A percentile compares a stretch with the other conserved stretches of the same genome.
Conservation (phyloP, 2,329 filamentous ascomycete genomes). For the Aspergillus niger region DNA sequence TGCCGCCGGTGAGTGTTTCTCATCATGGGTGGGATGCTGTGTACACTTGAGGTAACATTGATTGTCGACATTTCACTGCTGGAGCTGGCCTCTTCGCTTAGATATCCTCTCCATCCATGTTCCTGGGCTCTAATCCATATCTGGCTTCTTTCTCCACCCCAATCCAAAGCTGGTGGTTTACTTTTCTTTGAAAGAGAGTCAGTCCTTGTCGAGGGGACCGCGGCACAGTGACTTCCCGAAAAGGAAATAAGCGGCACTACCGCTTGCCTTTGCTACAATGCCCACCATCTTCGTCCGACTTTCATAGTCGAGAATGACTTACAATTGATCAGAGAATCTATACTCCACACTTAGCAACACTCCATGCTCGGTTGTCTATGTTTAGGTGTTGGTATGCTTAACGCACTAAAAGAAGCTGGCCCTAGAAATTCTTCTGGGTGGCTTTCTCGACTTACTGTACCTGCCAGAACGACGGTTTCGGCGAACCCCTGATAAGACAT, state of each 20-base stretch:
- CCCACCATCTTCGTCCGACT: neutral
- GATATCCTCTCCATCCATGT: neutral
- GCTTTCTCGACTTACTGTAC: neutral
- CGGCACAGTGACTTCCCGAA: neutral
- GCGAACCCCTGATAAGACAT: neutral
- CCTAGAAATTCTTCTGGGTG: constrained; percentile 1
- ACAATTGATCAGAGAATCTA: neutral
- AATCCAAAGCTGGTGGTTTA: neutral
- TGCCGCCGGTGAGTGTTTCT: neutral
- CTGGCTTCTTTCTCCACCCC: neutral
- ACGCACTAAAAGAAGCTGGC: neutral
- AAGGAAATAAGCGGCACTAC: neutral
- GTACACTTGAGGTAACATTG: neutral
- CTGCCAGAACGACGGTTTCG: neutral
- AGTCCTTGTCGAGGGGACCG: neutral
- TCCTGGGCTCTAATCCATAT: neutral
- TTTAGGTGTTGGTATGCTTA: neutral
- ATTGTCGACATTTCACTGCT: neutral
- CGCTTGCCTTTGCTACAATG: neutral
- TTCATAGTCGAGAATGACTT: neutral
- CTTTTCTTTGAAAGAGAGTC: neutral
- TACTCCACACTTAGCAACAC: neutral
- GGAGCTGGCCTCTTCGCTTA: neutral
- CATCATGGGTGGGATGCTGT: neutral
- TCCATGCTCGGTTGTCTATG: neutral